A percentile compares a stretch with the other conserved stretches of the same genome.
Evolutionary conservation across 2,329 filamentous ascomycete species (phyloP).

Genomic region (Neurospora crassa): DNA sequence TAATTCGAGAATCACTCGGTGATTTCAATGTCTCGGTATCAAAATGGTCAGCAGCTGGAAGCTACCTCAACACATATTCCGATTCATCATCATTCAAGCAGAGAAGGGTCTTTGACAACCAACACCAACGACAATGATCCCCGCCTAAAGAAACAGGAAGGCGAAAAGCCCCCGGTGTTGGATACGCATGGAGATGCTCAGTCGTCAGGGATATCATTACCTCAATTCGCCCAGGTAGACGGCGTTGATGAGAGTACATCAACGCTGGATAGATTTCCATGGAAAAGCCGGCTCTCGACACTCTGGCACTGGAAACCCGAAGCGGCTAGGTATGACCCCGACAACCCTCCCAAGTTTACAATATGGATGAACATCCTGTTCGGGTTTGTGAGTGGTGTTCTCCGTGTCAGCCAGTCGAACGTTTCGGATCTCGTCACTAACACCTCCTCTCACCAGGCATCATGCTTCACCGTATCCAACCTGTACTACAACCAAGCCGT

Average conservation of each 20-base stretch:
- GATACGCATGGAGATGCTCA: not conserved
- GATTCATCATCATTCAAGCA: not conserved
- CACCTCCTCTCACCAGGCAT: constrained; percentile 26
- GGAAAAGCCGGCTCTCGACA: not conserved
- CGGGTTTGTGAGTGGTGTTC: constrained; percentile 39
- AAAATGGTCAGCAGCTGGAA: not conserved
- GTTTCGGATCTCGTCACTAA: not conserved
- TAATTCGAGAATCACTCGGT: not conserved
- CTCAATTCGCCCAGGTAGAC: not conserved
- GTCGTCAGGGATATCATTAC: not conserved
- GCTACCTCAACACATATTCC: not conserved
- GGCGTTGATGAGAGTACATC: not conserved
- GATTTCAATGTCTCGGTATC: not conserved
- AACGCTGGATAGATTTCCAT: not conserved
- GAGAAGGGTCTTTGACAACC: not conserved
- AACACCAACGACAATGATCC: not conserved
- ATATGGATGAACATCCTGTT: constrained; percentile 62
- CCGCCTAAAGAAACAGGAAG: not conserved
- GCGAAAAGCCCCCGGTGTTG: not conserved
- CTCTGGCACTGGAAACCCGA: constrained; percentile 45
- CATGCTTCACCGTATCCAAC: constrained; percentile 66
- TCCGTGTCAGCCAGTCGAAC: not conserved
- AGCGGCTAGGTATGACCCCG: constrained; percentile 58
- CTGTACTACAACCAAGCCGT: constrained; percentile 77
- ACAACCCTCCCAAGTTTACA: constrained; percentile 58